phyloP scores from a whole-genome alignment of 2,329 filamentous ascomycete species.

The Huntiella savannae region DNA sequence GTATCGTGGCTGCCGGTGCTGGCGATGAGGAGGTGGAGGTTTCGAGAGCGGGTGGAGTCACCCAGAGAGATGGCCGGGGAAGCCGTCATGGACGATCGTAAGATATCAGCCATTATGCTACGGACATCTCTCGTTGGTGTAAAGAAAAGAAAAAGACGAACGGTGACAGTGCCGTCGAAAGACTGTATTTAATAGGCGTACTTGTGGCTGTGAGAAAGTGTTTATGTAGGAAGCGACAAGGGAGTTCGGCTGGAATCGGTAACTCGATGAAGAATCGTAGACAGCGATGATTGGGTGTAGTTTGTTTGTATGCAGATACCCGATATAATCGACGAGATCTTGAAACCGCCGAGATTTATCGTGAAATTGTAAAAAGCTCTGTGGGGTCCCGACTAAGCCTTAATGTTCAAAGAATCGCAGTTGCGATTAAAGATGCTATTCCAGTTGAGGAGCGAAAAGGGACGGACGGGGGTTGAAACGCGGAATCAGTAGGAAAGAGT shows the following conservation, averaged over 20 bases:
- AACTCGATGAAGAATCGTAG: neutral
- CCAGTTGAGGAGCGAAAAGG: neutral
- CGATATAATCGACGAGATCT: neutral
- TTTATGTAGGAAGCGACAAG: neutral
- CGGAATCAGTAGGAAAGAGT: no score
- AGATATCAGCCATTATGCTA: conserved; percentile 7
- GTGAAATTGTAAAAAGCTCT: neutral
- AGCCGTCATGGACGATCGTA: conserved; percentile 6
- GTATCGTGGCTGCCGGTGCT: conserved; percentile 46
- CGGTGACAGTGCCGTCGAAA: neutral
- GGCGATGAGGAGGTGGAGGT: conserved; percentile 40
- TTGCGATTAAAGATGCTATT: neutral
- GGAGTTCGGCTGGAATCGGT: neutral
- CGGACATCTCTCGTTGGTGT: no score
- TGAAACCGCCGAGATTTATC: neutral
- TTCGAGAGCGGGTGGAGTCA: conserved; percentile 18
- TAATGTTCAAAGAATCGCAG: neutral
- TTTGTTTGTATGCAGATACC: neutral
- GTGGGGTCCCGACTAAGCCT: neutral
- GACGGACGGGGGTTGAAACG: neutral
- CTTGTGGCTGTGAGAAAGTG: no score
- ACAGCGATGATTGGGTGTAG: no score
- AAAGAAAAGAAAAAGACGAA: no score
- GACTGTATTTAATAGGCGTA: neutral
- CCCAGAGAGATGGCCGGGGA: conserved; percentile 19